phyloP scores from a whole-genome alignment of 148 eudicot species.

The Spergularia bocconei region DNA sequence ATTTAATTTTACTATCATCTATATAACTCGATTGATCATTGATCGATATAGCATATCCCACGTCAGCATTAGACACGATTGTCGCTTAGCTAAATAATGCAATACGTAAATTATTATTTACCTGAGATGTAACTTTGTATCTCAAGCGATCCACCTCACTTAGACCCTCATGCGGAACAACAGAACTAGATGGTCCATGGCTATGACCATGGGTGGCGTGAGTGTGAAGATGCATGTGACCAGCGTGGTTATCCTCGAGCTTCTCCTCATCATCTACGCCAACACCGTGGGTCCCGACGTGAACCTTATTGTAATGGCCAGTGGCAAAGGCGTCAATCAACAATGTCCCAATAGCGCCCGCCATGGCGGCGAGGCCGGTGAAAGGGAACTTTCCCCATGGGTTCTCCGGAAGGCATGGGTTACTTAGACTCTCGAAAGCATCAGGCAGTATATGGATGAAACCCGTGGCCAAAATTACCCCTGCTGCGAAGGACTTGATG shows the following conservation, averaged over 20 bases:
- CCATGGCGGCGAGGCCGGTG: conserved; percentile 26
- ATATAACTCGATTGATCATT: too few relatives aligned
- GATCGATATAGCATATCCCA: too few relatives aligned
- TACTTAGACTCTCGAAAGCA: conserved; percentile 25
- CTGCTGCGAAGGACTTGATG: conserved; percentile 62
- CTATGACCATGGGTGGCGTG: conserved; percentile 24
- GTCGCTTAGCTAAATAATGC: too few relatives aligned
- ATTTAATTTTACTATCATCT: too few relatives aligned
- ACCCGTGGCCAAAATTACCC: conserved; percentile 66
- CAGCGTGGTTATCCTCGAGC: neutral
- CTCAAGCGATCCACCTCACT: conserved; percentile 25
- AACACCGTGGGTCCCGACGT: conserved; percentile 1
- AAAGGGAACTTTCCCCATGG: conserved; percentile 37
- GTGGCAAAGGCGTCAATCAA: conserved; percentile 43
- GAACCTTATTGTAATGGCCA: conserved; percentile 21
- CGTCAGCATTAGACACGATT: too few relatives aligned
- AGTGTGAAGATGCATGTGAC: conserved; percentile 17
- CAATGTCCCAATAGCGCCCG: conserved; percentile 38
- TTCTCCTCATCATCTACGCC: conserved; percentile 7
- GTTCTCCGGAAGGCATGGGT: conserved; percentile 25
- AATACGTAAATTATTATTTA: neutral
- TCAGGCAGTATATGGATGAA: conserved; percentile 76
- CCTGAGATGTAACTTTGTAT: conserved; percentile 25
- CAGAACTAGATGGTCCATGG: conserved; percentile 14
- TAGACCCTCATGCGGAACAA: conserved; percentile 1